Evolutionary conservation across 192 early-diverging fungal genomes (phyloP).

Genomic region (Chytriomyces confervae): DNA sequence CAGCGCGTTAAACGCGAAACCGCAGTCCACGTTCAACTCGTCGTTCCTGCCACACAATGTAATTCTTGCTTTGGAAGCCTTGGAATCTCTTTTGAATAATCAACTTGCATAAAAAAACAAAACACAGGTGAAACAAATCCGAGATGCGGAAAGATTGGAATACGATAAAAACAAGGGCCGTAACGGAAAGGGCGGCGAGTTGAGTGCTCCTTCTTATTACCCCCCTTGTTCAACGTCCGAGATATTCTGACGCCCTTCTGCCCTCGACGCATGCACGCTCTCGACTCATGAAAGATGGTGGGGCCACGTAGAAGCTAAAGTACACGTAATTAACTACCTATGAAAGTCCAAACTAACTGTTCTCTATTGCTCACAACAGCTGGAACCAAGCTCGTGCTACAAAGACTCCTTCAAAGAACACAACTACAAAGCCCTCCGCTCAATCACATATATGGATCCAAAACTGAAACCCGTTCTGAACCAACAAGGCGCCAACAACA

Average conservation of each 20-base stretch:
- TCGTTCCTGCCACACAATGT: slow-evolving; percentile 37
- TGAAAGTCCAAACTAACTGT: not conserved
- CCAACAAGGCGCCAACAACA: not conserved
- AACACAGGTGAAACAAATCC: slow-evolving; percentile 31
- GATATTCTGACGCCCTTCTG: too few relatives aligned
- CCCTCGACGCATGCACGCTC: too few relatives aligned
- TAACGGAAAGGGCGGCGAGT: slow-evolving; percentile 48
- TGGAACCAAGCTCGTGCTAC: slow-evolving; percentile 39
- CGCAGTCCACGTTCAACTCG: slow-evolving; percentile 34
- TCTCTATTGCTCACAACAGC: not conserved
- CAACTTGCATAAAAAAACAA: not conserved
- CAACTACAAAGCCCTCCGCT: slow-evolving; percentile 40
- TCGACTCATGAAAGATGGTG: slow-evolving; percentile 38
- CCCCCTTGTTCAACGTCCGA: not conserved
- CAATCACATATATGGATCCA: not conserved
- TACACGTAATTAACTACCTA: not conserved
- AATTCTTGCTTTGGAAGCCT: not conserved
- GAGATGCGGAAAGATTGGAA: slow-evolving; percentile 44
- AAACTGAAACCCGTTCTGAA: slow-evolving; percentile 17
- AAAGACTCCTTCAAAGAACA: slow-evolving; percentile 47
- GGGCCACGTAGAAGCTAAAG: slow-evolving; percentile 36
- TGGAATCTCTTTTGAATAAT: not conserved
- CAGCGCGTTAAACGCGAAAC: slow-evolving; percentile 5
- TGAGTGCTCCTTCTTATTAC: slow-evolving; percentile 1
- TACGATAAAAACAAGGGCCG: slow-evolving; percentile 54